phyloP scores from a whole-genome alignment of 768 basidiomycete genomes.

The Lactarius quietus region DNA sequence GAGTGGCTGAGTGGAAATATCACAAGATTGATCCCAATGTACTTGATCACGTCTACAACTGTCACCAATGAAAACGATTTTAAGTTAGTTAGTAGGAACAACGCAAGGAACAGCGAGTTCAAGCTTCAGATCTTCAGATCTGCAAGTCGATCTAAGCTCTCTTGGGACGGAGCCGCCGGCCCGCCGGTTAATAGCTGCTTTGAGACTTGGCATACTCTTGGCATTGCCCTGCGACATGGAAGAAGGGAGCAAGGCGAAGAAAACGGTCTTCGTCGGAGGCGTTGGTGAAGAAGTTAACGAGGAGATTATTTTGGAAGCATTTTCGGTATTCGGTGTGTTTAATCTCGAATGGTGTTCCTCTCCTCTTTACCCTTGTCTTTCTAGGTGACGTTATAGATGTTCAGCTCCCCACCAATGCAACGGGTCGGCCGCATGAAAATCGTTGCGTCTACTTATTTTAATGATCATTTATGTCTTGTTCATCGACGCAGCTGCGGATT shows the following conservation, averaged over 20 bases:
- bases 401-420: constrained; percentile 75
- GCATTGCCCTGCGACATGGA: constrained; percentile 49
- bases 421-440: constrained; percentile 61
- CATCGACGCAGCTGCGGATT: constrained; percentile 40
- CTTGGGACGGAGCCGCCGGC: background rate
- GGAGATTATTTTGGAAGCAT: constrained; percentile 65
- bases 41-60: too few species aligned
- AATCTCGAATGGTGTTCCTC: constrained; percentile 7
- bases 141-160: too few species aligned
- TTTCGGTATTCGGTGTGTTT: constrained; percentile 80
- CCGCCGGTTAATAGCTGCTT: too few species aligned
- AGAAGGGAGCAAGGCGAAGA: constrained; percentile 80
- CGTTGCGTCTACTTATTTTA: constrained; percentile 39
- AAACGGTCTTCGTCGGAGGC: constrained; percentile 82
- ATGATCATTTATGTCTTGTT: constrained; percentile 6
- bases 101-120: too few species aligned
- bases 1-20: too few species aligned
- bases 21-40: too few species aligned
- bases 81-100: too few species aligned
- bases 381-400: constrained; percentile 91
- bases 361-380: constrained; percentile 16
- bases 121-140: too few species aligned
- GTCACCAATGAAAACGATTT: too few species aligned
- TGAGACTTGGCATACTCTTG: too few species aligned
- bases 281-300: constrained; percentile 85